Conservation (phyloP, 202 grass and related monocot species). For the Carex sylvatica region DNA sequence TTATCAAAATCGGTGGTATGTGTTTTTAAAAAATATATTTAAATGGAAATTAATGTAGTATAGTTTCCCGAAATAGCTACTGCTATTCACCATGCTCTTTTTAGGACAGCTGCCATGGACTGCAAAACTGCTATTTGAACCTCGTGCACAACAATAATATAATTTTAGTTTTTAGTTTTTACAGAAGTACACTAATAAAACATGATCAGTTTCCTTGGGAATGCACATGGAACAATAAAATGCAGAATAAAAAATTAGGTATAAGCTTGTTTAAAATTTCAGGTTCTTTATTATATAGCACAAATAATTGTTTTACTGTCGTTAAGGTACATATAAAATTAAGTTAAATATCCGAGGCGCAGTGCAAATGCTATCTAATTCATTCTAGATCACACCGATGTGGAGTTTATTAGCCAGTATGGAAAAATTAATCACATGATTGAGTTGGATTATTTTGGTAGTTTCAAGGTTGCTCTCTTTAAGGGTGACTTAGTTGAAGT, state of each 20-base stretch:
- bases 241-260: neutral
- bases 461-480: too few relatives aligned
- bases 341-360: too few relatives aligned
- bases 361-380: too few relatives aligned
- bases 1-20: neutral
- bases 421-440: too few relatives aligned
- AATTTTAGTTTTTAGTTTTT: neutral
- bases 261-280: neutral
- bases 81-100: neutral
- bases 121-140: neutral
- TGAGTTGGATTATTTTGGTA: too few relatives aligned
- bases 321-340: too few relatives aligned
- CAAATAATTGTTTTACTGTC: too few relatives aligned
- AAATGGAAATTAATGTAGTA: neutral
- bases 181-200: neutral
- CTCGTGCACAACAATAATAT: neutral
- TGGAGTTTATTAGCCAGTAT: too few relatives aligned
- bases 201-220: neutral
- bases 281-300: too few relatives aligned
- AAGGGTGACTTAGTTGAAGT: too few relatives aligned
- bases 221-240: neutral
- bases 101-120: neutral
- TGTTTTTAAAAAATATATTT: neutral
- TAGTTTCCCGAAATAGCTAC: neutral
- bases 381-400: too few relatives aligned